Percentiles rank a stretch among this genome's conserved stretches.
Conservation (phyloP, 805 yeast genomes). For the Hanseniaspora jakobsenii region DNA sequence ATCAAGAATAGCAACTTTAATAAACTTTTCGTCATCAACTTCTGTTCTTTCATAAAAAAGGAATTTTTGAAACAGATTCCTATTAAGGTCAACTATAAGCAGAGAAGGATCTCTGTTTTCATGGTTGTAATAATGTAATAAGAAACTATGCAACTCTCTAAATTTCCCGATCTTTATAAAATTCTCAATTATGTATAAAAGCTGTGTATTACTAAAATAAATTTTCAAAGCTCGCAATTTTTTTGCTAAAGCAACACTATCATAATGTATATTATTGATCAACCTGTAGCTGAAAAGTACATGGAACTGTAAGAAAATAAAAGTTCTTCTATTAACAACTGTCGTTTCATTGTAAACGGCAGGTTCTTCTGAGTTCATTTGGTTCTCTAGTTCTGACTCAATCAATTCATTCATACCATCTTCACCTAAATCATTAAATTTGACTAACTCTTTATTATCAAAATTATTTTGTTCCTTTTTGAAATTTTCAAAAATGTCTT, state of each 20-base stretch:
- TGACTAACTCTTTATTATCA: too few relatives aligned
- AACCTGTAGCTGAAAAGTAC: background rate
- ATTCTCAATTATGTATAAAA: slow-evolving; percentile 7
- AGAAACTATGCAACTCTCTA: background rate
- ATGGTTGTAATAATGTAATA: background rate
- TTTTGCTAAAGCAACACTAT: background rate
- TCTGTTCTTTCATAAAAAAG: background rate
- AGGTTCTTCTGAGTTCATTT: too few relatives aligned
- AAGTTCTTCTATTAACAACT: too few relatives aligned
- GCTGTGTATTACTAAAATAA: background rate
- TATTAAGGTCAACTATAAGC: background rate
- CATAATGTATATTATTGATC: background rate
- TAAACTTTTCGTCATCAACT: background rate
- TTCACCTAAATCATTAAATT: too few relatives aligned
- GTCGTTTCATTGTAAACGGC: too few relatives aligned
- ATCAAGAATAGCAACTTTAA: slow-evolving; percentile 4
- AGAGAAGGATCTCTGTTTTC: background rate
- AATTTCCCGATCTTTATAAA: slow-evolving; percentile 4
- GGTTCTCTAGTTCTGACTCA: too few relatives aligned
- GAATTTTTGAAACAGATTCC: background rate
- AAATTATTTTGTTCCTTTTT: too few relatives aligned
- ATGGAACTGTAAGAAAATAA: too few relatives aligned
- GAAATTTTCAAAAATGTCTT: too few relatives aligned
- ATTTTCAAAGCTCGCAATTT: background rate
- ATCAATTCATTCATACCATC: too few relatives aligned